Base-by-base conservation (phyloP, 2,329 filamentous ascomycete species). In the Neophaeococcomyces aloes region DNA sequence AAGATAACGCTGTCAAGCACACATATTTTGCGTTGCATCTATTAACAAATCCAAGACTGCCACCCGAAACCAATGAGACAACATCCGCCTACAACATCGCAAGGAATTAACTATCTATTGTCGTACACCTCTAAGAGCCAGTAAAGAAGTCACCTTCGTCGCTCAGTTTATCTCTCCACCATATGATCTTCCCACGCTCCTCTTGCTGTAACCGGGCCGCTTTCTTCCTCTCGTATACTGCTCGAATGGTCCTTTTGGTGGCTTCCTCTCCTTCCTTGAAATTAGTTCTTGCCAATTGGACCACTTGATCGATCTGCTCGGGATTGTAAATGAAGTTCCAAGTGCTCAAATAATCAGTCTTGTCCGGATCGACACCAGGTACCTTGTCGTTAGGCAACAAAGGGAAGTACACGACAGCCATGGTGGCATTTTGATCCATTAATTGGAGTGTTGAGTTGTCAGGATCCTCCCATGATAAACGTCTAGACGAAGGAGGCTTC, bases 291-390 rank as follows among this genome's bases (percentile, higher is more conserved):
- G 91, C 88, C 21, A 98, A 72, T 4, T 75, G 72, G 2, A 94
- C 82, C 0, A 94, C 86, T 19, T 77, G 76, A 54, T 96, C 88
- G 41, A 98, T 79, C 61, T 98, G 82, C 45, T 91, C 81, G 0
- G 87, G 81, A 2, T 84, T 93, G 62, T 96, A 98, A 23, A 95
- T 80, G 60, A 96, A 96, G 60, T 98, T 98, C 91, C 91, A 98
- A 0, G 91, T 98, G 53, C 79, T 86, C 69, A 96, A 78, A 63
- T 87, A 96, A 48, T 94, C 86, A 42, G 78, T 83, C 2, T 75
- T 76, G 18, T 80, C 79, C 0, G 91, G 91, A 53, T 94, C 83
- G n/a, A 96, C 81, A 33, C 78, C 83, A 0, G 80, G 75, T 0
- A 86, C 81, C 48, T 82, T 81, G 2, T 56, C 47, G 60, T 98